Base-by-base conservation (phyloP, 2,329 filamentous ascomycete species). In the Monilinia fructigena region DNA sequence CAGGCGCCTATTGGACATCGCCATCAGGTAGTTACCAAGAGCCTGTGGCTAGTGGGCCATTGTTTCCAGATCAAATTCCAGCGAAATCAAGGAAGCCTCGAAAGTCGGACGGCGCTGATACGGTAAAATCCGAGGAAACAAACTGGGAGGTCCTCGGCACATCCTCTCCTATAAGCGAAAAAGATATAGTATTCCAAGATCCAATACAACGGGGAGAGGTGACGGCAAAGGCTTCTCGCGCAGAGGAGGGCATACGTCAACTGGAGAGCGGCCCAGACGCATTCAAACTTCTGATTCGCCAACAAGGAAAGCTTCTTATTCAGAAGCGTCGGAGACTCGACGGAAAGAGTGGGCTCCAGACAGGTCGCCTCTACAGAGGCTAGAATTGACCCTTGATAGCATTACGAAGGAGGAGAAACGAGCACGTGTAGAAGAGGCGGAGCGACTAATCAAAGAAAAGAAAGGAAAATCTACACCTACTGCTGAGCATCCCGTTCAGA, bases 341-440 rank as follows among this genome's bases (percentile, higher is more conserved):
- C 70, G 81, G 66, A 85, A 81, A 81, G 81, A 83, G 80, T 87
- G 91, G 79, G 91, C 94, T 74, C 84, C 89, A 66, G 90, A 96
- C 76, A 87, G 91, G 74, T 98, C 94, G 70, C 95, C 96, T 63
- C 83, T 99, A 63, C 94, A 99, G 78, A 95, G 89, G 80, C 85
- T 99, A 72, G 94, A 99, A 81, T 86, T 91, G 75, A 95, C 92
- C 74, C 84, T 98, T 74, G 90, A 90, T 77, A 93, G 91, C 79
- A 94, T 97, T 78, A 97, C 91, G 77, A 98, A 97, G 77, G 93
- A 97, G 79, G 93, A 97, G 78, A 96, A 96, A 78, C 86, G 94
- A 70, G 92, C 93, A 11, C 85, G 92, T 56, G 87, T 94, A 5
- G 86, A 93, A 75, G 90, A 94, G 73, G 92, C 92, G 7, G 94